These are phyloP conservation scores for Xerophyta viscosa DNA, from an alignment of 106 monocot species.

Conservation along the genomic window DNA sequence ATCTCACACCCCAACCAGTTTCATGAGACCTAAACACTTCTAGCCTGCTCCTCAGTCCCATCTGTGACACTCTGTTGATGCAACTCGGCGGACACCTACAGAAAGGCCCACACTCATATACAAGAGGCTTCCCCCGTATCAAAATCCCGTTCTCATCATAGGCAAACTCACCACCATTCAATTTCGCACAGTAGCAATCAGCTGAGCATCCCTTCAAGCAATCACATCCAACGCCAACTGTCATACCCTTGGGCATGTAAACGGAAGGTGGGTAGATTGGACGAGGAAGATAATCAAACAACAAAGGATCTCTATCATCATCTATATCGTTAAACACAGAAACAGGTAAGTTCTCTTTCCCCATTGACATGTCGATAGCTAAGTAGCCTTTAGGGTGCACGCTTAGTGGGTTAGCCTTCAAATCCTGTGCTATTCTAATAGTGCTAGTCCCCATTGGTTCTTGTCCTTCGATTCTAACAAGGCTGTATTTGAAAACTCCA, in stretches of 20 bases:
- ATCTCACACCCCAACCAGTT: constrained; percentile 90
- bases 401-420: constrained; percentile 38
- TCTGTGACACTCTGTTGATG: constrained; percentile 81
- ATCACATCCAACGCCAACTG: constrained; percentile 46
- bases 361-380: constrained; percentile 61
- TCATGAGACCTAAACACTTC: constrained; percentile 86
- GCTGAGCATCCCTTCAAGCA: constrained; percentile 46
- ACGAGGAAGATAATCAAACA: constrained; percentile 59
- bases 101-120: constrained; percentile 78
- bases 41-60: constrained; percentile 44
- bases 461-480: constrained; percentile 52
- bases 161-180: constrained; percentile 80
- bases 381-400: constrained; percentile 55
- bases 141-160: constrained; percentile 64
- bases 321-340: constrained; percentile 82
- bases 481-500: constrained; percentile 58
- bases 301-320: constrained; percentile 57
- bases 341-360: constrained; percentile 59
- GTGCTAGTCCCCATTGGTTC: constrained; percentile 50
- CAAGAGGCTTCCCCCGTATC: constrained; percentile 67
- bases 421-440: constrained; percentile 35
- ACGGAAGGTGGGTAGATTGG: constrained; percentile 40
- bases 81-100: constrained; percentile 74
- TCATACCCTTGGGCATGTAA: constrained; percentile 19
- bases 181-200: constrained; percentile 51